phyloP scores from a whole-genome alignment of 768 basidiomycete genomes.

The Melanogaster broomeanus region DNA sequence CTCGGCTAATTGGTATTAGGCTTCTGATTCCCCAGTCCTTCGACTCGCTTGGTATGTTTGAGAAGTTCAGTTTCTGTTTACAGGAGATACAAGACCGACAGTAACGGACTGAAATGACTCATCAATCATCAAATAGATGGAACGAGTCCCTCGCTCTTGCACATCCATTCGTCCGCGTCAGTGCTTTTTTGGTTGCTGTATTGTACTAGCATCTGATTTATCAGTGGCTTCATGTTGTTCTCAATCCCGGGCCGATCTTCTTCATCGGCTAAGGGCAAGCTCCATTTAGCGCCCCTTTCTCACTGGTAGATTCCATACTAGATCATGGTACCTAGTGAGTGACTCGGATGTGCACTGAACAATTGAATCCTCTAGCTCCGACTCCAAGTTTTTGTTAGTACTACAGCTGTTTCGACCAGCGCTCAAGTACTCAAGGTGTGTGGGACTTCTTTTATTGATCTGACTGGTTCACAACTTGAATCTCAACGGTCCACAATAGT shows the following conservation, averaged over 20 bases:
- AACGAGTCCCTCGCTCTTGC: constrained; percentile 67
- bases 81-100: constrained; percentile 2
- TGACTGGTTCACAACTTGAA: constrained; percentile 33
- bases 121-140: constrained; percentile 53
- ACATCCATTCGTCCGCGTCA: constrained; percentile 57
- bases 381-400: constrained; percentile 46
- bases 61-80: no score
- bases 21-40: constrained; percentile 65
- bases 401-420: no score
- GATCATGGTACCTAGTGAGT: constrained; percentile 72
- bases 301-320: constrained; percentile 23
- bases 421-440: constrained; percentile 62
- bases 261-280: constrained; percentile 15
- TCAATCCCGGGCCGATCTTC: constrained; percentile 52
- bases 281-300: constrained; percentile 22
- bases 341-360: constrained; percentile 60
- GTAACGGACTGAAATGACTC: constrained; percentile 66
- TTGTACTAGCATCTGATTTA: neutral
- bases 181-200: constrained; percentile 19
- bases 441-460: neutral
- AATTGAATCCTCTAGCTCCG: constrained; percentile 57
- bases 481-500: constrained; percentile 54
- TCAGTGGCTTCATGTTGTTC: constrained; percentile 38
- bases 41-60: constrained; percentile 56
- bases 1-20: neutral